Evolutionary conservation across 192 early-diverging fungal species (phyloP).

Genomic region (Coemansia sp.): DNA sequence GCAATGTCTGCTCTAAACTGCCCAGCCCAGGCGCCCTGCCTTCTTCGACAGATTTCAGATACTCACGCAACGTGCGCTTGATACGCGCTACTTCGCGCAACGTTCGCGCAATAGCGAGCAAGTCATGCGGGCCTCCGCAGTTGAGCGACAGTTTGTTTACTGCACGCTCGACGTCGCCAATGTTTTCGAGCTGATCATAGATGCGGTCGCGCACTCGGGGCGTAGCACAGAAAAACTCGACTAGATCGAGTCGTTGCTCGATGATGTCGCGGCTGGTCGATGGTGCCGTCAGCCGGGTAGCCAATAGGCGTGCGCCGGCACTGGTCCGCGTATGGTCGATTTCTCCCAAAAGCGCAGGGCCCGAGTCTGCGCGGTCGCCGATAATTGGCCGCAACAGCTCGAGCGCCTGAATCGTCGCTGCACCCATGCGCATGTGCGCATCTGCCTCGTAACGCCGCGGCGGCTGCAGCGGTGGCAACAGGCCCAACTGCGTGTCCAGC

Average conservation of each 20-base stretch:
- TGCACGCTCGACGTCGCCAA: conserved; percentile 68
- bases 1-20: neutral
- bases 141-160: conserved; percentile 70
- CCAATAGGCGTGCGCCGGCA: conserved; percentile 73
- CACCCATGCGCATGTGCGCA: conserved; percentile 74
- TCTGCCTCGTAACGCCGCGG: conserved; percentile 59
- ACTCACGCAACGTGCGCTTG: conserved; percentile 39
- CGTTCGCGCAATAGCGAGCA: conserved; percentile 61
- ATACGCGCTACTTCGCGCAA: conserved; percentile 56
- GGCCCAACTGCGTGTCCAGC: conserved; percentile 65
- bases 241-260: conserved; percentile 69
- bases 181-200: conserved; percentile 57
- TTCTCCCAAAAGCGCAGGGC: conserved; percentile 66
- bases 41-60: conserved; percentile 11
- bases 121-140: conserved; percentile 62
- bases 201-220: conserved; percentile 53
- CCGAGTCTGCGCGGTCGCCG: conserved; percentile 44
- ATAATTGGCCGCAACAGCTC: conserved; percentile 67
- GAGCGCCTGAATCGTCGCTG: conserved; percentile 73
- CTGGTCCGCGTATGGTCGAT: conserved; percentile 80
- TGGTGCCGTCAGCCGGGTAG: conserved; percentile 69
- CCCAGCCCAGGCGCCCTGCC: no score
- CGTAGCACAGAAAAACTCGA: conserved; percentile 66
- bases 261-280: conserved; percentile 65
- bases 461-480: conserved; percentile 61